These are phyloP conservation scores for Saccharum officinarum DNA, from an alignment of 176 grass and related monocot species.

Conservation along the genomic window DNA sequence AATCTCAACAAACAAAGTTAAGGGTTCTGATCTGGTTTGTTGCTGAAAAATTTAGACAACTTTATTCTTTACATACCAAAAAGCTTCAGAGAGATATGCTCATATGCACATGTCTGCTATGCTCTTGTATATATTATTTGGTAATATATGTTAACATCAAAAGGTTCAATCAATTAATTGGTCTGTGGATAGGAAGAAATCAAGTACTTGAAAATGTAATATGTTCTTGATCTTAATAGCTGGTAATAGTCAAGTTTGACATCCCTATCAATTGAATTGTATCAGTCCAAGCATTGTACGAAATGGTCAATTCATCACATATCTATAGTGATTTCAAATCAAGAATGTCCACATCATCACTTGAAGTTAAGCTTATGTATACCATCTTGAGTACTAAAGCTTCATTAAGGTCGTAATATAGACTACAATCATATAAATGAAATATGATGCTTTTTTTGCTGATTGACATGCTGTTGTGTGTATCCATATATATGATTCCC, in stretches of 20 bases:
- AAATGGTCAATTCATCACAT: constrained; percentile 40
- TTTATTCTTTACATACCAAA: neutral
- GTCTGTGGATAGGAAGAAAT: neutral
- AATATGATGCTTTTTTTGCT: neutral
- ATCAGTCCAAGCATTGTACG: neutral
- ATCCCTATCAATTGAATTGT: constrained; percentile 2
- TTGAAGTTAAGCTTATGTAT: neutral
- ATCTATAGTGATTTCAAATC: constrained; percentile 7
- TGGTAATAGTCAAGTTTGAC: neutral
- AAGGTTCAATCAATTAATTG: neutral
- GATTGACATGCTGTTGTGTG: neutral
- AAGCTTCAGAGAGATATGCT: neutral
- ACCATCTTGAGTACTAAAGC: neutral
- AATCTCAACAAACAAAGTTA: neutral
- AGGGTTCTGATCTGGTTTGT: neutral
- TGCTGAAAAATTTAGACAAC: neutral
- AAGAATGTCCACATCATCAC: neutral
- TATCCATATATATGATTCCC: neutral
- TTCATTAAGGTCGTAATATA: neutral
- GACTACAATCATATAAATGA: no score
- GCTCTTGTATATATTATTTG: neutral
- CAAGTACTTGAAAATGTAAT: neutral
- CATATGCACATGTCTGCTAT: neutral
- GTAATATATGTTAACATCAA: neutral
- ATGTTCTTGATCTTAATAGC: neutral